Percentiles rank a stretch among this genome's conserved stretches.
These are phyloP conservation scores for Aspergillus piperis DNA, from an alignment of 2,329 filamentous ascomycete genomes.

Conservation along the genomic window DNA sequence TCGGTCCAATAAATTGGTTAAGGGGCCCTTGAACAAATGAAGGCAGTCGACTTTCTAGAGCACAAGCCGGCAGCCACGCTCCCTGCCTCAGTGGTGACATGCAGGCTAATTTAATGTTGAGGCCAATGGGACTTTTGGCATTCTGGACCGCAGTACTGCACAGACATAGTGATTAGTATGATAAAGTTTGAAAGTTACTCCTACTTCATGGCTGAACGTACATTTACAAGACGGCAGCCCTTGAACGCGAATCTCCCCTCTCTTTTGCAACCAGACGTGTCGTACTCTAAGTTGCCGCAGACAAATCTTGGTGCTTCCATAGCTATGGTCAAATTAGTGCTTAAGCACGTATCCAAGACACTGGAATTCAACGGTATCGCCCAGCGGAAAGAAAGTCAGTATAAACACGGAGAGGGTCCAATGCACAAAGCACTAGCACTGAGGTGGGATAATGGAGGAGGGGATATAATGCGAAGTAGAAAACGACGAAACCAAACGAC, in stretches of 20 bases:
- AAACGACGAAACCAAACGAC: too few relatives aligned
- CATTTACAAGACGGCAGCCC: slow-evolving; percentile 4
- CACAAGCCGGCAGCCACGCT: slow-evolving; percentile 10
- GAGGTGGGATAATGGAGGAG: too few relatives aligned
- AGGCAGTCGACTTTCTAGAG: not conserved
- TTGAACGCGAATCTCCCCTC: not conserved
- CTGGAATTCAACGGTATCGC: too few relatives aligned
- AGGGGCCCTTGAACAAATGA: too few relatives aligned
- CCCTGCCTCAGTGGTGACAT: not conserved
- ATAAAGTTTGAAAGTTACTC: too few relatives aligned
- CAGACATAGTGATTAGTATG: not conserved
- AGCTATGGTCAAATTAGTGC: too few relatives aligned
- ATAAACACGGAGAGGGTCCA: too few relatives aligned
- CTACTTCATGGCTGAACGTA: not conserved
- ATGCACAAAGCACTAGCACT: too few relatives aligned
- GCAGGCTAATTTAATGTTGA: slow-evolving; percentile 2
- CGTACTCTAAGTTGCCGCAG: not conserved
- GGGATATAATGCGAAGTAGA: too few relatives aligned
- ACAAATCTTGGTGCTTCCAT: not conserved
- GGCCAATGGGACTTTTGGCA: slow-evolving; percentile 15
- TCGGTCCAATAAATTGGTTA: slow-evolving; percentile 6
- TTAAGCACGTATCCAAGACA: too few relatives aligned
- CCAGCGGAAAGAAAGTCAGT: too few relatives aligned
- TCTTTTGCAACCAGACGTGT: not conserved
- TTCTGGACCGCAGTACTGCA: slow-evolving; percentile 9